Conservation (phyloP, 495 filamentous ascomycete genomes). For the Aspergillus ellipticus region DNA sequence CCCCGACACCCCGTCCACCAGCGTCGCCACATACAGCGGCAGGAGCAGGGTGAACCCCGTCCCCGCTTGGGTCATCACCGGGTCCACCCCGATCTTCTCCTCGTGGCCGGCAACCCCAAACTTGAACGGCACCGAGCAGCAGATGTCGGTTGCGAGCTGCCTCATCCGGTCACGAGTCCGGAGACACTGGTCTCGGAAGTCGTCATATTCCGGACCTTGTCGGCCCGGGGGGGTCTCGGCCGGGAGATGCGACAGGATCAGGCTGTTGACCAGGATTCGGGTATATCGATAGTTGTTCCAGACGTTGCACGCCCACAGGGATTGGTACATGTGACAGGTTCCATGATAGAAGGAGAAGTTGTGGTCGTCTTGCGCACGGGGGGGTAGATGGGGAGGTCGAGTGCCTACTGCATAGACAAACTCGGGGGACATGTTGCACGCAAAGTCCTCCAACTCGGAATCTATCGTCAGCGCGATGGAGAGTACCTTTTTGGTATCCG, state of each 20-base stretch:
- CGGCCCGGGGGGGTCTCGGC: background rate
- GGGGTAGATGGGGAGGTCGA: background rate
- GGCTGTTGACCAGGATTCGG: background rate
- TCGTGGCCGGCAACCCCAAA: background rate
- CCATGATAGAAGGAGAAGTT: background rate
- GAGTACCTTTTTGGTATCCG: background rate
- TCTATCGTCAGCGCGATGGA: background rate
- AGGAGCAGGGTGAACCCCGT: background rate
- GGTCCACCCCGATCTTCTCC: background rate
- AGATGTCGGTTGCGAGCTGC: background rate
- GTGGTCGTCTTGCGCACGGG: background rate
- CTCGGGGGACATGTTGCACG: background rate
- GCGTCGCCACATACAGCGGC: background rate
- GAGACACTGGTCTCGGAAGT: background rate
- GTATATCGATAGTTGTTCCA: constrained; percentile 1
- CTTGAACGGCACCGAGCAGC: background rate
- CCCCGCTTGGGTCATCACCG: background rate
- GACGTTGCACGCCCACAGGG: background rate
- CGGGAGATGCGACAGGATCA: background rate
- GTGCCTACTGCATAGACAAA: background rate
- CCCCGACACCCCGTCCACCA: background rate
- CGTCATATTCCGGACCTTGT: background rate
- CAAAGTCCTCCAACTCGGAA: background rate
- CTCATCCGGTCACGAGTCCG: background rate
- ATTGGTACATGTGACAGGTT: background rate